Evolutionary conservation across 2,329 filamentous ascomycete species (phyloP).

Genomic region (Chrysoporthe puriensis): DNA sequence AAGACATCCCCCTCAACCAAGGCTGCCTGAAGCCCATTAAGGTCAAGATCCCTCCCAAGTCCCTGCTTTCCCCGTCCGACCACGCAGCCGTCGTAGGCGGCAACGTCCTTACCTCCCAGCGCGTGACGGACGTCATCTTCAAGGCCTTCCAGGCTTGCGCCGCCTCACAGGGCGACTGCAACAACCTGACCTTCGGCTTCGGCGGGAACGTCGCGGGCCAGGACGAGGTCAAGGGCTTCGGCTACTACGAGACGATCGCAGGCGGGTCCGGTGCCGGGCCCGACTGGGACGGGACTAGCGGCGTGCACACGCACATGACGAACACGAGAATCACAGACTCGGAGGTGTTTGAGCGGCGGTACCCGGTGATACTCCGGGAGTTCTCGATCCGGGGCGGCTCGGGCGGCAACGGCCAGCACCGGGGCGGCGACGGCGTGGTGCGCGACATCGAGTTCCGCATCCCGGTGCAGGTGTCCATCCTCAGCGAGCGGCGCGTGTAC

Average conservation of each 20-base stretch:
- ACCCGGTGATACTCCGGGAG: conserved; percentile 72
- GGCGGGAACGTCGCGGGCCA: conserved; percentile 66
- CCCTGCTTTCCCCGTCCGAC: conserved; percentile 75
- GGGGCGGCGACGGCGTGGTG: conserved; percentile 76
- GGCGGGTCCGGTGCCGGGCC: conserved; percentile 76
- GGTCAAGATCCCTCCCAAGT: conserved; percentile 72
- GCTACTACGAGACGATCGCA: conserved; percentile 86
- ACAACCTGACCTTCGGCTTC: conserved; percentile 84
- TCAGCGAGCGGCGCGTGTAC: conserved; percentile 77
- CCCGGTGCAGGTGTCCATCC: conserved; percentile 76
- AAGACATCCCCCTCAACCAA: conserved; percentile 86
- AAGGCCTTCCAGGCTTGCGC: conserved; percentile 80
- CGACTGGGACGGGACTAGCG: conserved; percentile 72
- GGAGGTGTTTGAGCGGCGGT: conserved; percentile 77
- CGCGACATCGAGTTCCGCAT: conserved; percentile 82
- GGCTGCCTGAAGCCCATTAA: conserved; percentile 79
- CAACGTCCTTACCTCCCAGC: conserved; percentile 79
- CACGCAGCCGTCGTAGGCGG: conserved; percentile 82
- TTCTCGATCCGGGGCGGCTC: conserved; percentile 68
- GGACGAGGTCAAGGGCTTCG: conserved; percentile 72
- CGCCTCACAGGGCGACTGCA: conserved; percentile 79
- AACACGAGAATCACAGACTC: conserved; percentile 84
- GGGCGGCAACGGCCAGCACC: conserved; percentile 67
- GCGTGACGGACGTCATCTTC: conserved; percentile 82
- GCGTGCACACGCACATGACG: conserved; percentile 85